phyloP scores from a whole-genome alignment of 176 grass and related monocot genomes.

The Aegilops umbellulata region DNA sequence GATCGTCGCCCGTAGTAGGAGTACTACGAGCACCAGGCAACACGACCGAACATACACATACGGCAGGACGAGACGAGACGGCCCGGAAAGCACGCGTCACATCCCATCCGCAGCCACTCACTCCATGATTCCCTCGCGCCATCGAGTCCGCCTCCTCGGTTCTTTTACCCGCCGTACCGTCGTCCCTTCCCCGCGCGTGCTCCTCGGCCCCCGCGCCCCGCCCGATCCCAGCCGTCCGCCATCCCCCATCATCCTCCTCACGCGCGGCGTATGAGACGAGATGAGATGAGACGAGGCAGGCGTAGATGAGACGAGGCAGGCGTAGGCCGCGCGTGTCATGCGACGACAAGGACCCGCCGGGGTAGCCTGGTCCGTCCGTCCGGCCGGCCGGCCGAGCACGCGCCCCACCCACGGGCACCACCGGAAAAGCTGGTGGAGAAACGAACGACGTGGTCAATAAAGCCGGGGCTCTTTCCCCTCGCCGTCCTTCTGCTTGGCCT shows the following conservation, averaged over 20 bases:
- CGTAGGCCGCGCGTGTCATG: neutral
- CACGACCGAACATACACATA: too few relatives aligned
- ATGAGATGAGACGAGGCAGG: too few relatives aligned
- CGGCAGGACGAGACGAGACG: too few relatives aligned
- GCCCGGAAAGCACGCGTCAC: too few relatives aligned
- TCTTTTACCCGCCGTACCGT: constrained; percentile 5
- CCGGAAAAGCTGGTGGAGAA: neutral
- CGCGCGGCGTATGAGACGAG: constrained; percentile 33
- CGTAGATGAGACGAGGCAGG: too few relatives aligned
- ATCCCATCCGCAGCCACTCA: too few relatives aligned
- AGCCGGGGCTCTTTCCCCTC: constrained; percentile 24
- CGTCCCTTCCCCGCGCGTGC: constrained; percentile 41
- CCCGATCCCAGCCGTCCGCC: neutral
- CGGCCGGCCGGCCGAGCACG: neutral
- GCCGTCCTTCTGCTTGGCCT: neutral
- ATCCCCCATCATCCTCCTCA: too few relatives aligned
- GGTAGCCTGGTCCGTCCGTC: neutral
- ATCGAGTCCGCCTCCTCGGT: neutral
- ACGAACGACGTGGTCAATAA: constrained; percentile 43
- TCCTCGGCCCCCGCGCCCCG: constrained; percentile 43
- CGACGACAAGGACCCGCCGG: constrained; percentile 24
- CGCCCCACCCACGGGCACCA: neutral
- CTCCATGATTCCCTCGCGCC: neutral
- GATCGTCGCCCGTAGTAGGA: too few relatives aligned
- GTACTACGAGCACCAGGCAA: too few relatives aligned